Evolutionary conservation across 2,329 filamentous ascomycete species (phyloP), one percentile per base, ranked within the genome.

Genomic region (Colletotrichum sp.): DNA sequence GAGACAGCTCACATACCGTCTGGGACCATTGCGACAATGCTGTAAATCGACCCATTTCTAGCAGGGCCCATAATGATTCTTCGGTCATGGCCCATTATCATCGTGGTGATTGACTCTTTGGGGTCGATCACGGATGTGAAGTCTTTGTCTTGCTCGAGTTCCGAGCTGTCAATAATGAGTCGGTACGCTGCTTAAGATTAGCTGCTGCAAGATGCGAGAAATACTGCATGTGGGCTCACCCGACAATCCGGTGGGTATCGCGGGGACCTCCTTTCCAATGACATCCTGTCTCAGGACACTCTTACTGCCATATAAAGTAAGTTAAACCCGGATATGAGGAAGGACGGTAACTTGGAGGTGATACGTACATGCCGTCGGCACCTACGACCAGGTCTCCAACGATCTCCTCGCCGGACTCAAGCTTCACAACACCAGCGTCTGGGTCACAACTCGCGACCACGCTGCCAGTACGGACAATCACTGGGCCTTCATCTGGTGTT

Each of bases 1-100:
- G 3, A 62, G 16, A 34, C 6, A 32, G 22, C 10, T 12, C 28
- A 9, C 57, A 26, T 13, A 73, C 71, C 65, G 77, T 89, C 86
- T 1, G 87, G 87, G 0, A 89, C 86, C 8, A 89, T 78, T 0
- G 84, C 85, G 6, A 87, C 85, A 48, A 89, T 82, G 48, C 87
- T 85, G 75, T 85, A 88, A 0, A 88, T 77, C 6, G 83, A 80
- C 1, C 84, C 84, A 16, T 84, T 80, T 8, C 87, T 80, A 1
- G 84, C 86, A 2, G 87, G 87, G 4, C 87, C 87, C 85, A 88
- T 88, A 44, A 89, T 84, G n/a, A 87, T 77, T 16, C 86, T 81
- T 24, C 83, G 80, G 32, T 85, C 81, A 34, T 87, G 84, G 0
- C 83, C 86, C 72, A 89, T 80, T 3, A 89, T 80, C 87, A 89